Base-by-base conservation (phyloP, 2,329 filamentous ascomycete species). In the Hypoxylon sp. region DNA sequence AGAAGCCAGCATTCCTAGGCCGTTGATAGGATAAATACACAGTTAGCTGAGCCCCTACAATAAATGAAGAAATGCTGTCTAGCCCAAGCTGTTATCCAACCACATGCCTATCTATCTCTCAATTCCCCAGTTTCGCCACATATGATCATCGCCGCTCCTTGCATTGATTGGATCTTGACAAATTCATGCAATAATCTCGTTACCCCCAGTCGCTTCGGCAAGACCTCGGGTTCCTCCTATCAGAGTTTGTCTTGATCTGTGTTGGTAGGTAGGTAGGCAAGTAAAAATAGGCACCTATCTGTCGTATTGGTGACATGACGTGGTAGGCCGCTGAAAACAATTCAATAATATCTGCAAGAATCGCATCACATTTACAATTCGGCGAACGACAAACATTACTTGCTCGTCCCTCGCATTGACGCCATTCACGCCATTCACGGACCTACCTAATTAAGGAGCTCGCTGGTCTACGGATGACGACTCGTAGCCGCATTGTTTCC, bases 371-470 rank as follows among this genome's bases (percentile, higher is more conserved):
- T 35, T 50, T 22, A n/a, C 26, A 17, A 61, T 63, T 57, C 60
- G 51, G 24, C 35, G 52, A 55, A 31, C 52, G 11, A 50, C 8
- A 29, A 46, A 46, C 35, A 63, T 63, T 44, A 52, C 50, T 57
- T 33, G 31, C 44, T 59, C 29, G 13, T 19, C 22, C 50, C 46
- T 53, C 22, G 10, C 46, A 17, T 52, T 62, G 56, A 67, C 52
- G 58, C 44, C 54, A 65, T 63, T 29, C 17, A 67, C 52, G 58
- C 44, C 54, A 65, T 63, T 29, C 17, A 44, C 14, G 26, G 19
- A 68, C 68, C 65, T 70, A 61, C 61, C 61, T 51, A 47, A 63
- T 61, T 48, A 31, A 65, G 68, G 29, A 62, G 37, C 24, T 33
- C 24, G 17, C 37, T n/a, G n/a, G 31, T 24, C 22, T 37, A 57